Conservation (phyloP, 352 stramenopile species). For the Globisporangium spinosum region DNA sequence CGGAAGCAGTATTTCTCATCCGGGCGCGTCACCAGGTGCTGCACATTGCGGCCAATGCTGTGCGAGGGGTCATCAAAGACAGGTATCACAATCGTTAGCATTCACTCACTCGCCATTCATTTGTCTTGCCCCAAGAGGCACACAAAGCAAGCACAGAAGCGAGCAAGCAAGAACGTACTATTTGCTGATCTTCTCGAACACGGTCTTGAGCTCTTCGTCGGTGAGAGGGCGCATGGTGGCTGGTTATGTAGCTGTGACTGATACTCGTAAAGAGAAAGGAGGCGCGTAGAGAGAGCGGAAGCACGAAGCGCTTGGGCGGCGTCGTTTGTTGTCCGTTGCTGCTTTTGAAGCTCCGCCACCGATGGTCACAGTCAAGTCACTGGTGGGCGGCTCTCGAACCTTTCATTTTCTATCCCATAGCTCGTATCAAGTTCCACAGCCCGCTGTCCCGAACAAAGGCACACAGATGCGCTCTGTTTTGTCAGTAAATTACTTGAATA, state of each 20-base stretch:
- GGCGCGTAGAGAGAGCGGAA: neutral
- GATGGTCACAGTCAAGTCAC: slow-evolving; percentile 6
- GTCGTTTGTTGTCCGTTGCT: slow-evolving; percentile 16
- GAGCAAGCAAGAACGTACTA: slow-evolving; percentile 60
- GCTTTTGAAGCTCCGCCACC: slow-evolving; percentile 14
- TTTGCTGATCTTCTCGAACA: slow-evolving; percentile 99
- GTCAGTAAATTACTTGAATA: neutral
- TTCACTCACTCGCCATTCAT: slow-evolving; percentile 3
- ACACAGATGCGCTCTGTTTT: too few species aligned
- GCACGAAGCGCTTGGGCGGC: neutral
- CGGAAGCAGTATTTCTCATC: slow-evolving; percentile 98
- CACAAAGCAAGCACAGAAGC: neutral
- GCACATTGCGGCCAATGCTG: slow-evolving; percentile 95
- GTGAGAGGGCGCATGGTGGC: slow-evolving; percentile 94
- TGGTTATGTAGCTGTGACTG: slow-evolving; percentile 6
- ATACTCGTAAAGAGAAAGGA: neutral
- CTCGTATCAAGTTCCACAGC: neutral
- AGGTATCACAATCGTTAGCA: neutral
- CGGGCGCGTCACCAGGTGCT: slow-evolving; percentile 95
- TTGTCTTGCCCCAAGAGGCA: neutral
- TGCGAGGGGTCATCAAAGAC: neutral
- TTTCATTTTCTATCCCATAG: slow-evolving; percentile 7
- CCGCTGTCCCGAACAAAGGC: neutral
- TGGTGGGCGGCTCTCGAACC: slow-evolving; percentile 11
- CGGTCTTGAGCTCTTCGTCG: slow-evolving; percentile 96